Evolutionary conservation across 345 rosid species (phyloP).

Genomic region (Microthlaspi erraticum): DNA sequence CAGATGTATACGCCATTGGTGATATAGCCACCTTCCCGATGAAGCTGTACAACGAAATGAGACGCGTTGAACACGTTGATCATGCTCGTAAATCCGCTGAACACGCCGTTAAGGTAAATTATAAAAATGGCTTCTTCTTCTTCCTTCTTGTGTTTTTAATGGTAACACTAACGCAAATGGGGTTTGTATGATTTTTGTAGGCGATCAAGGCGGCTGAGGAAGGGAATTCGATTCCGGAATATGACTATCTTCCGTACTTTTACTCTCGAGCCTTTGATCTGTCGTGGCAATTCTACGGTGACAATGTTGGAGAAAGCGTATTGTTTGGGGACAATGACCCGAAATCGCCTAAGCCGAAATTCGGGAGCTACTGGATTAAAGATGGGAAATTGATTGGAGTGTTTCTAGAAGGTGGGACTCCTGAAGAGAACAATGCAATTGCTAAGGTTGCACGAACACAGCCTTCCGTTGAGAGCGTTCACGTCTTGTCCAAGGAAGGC

Average conservation of each 20-base stretch:
- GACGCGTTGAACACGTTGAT: slow-evolving; percentile 97
- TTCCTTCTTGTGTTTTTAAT: no score
- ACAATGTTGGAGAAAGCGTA: slow-evolving; percentile 63
- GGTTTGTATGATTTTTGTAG: slow-evolving; percentile 39
- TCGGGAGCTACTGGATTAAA: slow-evolving; percentile 90
- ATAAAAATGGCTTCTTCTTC: no score
- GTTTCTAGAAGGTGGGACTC: slow-evolving; percentile 84
- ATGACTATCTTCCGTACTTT: slow-evolving; percentile 58
- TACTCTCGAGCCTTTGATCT: slow-evolving; percentile 56
- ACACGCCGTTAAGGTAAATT: slow-evolving; percentile 78
- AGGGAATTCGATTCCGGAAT: slow-evolving; percentile 64
- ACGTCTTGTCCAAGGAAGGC: slow-evolving; percentile 65
- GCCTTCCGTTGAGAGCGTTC: slow-evolving; percentile 67
- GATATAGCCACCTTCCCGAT: slow-evolving; percentile 90
- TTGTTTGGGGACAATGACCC: slow-evolving; percentile 80
- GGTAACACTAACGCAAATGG: no score
- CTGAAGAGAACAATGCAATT: slow-evolving; percentile 88
- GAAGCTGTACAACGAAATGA: slow-evolving; percentile 75
- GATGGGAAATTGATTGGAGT: slow-evolving; percentile 86
- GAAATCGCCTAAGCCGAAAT: slow-evolving; percentile 66
- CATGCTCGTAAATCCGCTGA: slow-evolving; percentile 98
- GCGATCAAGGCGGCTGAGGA: slow-evolving; percentile 74
- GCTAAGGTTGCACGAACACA: slow-evolving; percentile 80
- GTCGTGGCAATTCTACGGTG: slow-evolving; percentile 99
- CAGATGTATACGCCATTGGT: slow-evolving; percentile 91